Evolutionary conservation across 2,329 filamentous ascomycete species (phyloP).

Genomic region (Aureobasidium pullulans): DNA sequence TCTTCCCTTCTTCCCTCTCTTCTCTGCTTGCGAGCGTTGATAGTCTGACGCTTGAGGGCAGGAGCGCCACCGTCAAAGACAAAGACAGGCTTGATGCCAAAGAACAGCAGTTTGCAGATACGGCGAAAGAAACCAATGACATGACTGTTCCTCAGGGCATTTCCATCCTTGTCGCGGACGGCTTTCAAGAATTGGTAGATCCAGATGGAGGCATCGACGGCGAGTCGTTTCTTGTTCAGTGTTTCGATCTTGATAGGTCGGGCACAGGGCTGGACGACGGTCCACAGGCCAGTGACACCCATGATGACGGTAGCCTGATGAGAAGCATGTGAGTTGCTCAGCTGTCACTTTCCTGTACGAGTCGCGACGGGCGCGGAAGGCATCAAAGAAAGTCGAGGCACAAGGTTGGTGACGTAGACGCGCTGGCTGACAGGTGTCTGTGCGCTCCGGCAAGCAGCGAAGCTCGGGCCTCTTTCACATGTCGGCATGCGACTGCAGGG

Average conservation of each 20-base stretch:
- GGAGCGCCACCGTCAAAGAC: constrained; percentile 97
- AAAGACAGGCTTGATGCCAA: constrained; percentile 92
- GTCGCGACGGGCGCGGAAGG: not conserved
- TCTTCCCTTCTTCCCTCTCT: constrained; percentile 87
- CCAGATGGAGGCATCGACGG: constrained; percentile 98
- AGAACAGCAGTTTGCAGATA: constrained; percentile 95
- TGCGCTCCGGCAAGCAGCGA: not conserved
- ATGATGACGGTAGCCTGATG: constrained; percentile 41
- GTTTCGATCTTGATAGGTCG: constrained; percentile 94
- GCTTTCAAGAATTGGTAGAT: constrained; percentile 99
- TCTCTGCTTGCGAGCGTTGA: constrained; percentile 66
- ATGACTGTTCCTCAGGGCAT: constrained; percentile 90
- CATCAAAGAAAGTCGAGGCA: not conserved
- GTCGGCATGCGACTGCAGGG: not conserved
- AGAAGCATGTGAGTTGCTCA: not conserved
- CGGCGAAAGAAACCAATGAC: constrained; percentile 96
- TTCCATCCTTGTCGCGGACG: constrained; percentile 95
- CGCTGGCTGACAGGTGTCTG: not conserved
- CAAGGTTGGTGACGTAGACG: not conserved
- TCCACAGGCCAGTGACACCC: constrained; percentile 98
- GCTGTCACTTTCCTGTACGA: not conserved
- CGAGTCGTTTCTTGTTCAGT: constrained; percentile 90
- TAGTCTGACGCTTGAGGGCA: constrained; percentile 81
- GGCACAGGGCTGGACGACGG: constrained; percentile 87
- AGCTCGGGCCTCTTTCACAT: constrained; percentile 6